Conservation (phyloP, 768 basidiomycete genomes). For the Gymnopilus dilepis region DNA sequence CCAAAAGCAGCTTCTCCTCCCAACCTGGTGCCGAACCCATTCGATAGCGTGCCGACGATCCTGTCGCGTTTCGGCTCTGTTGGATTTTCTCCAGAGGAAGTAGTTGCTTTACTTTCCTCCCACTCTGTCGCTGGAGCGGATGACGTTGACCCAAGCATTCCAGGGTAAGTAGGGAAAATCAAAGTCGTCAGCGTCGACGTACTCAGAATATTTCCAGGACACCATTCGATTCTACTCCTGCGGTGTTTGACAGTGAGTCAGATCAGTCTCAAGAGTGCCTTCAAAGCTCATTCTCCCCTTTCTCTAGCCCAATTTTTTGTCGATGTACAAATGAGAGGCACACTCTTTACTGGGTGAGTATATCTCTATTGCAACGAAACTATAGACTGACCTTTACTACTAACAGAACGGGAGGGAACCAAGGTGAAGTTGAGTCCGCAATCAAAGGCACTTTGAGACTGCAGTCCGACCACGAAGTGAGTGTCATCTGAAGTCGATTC, state of each 20-base stretch:
- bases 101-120: slow-evolving; percentile 38
- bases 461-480: slow-evolving; percentile 45
- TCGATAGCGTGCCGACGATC: slow-evolving; percentile 34
- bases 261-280: not conserved
- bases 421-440: slow-evolving; percentile 45
- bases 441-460: slow-evolving; percentile 48
- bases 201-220: not conserved
- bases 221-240: slow-evolving; percentile 50
- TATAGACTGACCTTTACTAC: not conserved
- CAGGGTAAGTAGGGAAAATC: slow-evolving; percentile 7
- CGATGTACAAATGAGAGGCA: slow-evolving; percentile 50
- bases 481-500: not conserved
- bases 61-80: slow-evolving; percentile 40
- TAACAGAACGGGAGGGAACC: slow-evolving; percentile 38
- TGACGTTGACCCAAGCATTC: slow-evolving; percentile 34
- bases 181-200: not conserved
- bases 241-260: slow-evolving; percentile 40
- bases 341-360: slow-evolving; percentile 43
- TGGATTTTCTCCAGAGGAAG: slow-evolving; percentile 39
- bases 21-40: slow-evolving; percentile 18
- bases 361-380: not conserved
- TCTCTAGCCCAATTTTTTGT: slow-evolving; percentile 44
- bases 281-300: not conserved
- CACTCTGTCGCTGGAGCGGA: slow-evolving; percentile 35
- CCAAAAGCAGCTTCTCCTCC: slow-evolving; percentile 36